Evolutionary conservation across 495 filamentous ascomycete species (phyloP).

Genomic region (Penicillium angulare): DNA sequence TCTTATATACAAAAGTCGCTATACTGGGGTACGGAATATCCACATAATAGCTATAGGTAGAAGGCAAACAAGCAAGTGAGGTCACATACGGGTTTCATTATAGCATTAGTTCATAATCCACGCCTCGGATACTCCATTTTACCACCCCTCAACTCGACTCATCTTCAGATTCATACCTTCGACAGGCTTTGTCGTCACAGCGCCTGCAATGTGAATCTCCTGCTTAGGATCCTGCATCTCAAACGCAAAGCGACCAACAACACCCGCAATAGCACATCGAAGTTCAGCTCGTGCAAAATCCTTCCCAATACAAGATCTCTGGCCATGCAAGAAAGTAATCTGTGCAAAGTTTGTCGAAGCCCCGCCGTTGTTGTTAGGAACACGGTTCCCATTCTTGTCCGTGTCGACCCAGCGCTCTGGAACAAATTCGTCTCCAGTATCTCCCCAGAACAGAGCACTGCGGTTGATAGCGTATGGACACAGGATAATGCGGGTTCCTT

Average conservation of each 20-base stretch:
- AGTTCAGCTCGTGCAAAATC: constrained; percentile 46
- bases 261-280: constrained; percentile 34
- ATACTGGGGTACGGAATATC: no score
- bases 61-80: no score
- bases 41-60: no score
- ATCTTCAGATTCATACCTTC: constrained; percentile 64
- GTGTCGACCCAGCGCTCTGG: constrained; percentile 53
- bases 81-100: no score
- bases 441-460: constrained; percentile 40
- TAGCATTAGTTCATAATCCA: no score
- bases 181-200: constrained; percentile 63
- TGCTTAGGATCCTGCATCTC: constrained; percentile 61
- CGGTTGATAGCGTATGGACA: constrained; percentile 46
- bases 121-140: no score
- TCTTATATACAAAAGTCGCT: no score
- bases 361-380: constrained; percentile 36
- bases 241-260: constrained; percentile 37
- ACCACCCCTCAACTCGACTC: constrained; percentile 65
- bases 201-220: constrained; percentile 58
- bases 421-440: constrained; percentile 38
- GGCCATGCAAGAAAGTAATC: constrained; percentile 51
- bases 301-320: constrained; percentile 50
- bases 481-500: constrained; percentile 43
- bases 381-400: constrained; percentile 21
- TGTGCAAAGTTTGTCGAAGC: constrained; percentile 46